These are phyloP conservation scores for Dictyostelium citrinum DNA, from an alignment of 78 protist species.

Conservation along the genomic window DNA sequence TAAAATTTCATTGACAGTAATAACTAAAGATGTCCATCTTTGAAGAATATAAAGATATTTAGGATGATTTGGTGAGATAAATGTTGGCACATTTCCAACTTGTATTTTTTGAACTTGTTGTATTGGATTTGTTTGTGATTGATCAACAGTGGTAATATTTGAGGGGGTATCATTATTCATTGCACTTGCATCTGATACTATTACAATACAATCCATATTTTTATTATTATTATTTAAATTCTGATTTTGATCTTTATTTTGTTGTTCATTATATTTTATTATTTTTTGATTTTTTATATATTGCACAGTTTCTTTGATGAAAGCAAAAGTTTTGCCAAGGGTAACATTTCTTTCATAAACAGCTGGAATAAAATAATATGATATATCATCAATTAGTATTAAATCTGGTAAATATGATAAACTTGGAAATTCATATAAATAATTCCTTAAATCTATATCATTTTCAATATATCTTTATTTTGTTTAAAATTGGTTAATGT, in stretches of 20 bases:
- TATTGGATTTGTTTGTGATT: neutral
- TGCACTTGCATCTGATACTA: neutral
- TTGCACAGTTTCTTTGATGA: constrained; percentile 28
- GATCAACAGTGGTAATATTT: neutral
- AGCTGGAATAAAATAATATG: neutral
- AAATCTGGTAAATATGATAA: constrained; percentile 40
- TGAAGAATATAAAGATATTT: neutral
- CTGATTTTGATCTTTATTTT: neutral
- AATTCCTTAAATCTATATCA: constrained; percentile 20
- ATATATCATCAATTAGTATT: constrained; percentile 49
- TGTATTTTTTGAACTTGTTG: neutral
- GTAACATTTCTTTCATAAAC: neutral
- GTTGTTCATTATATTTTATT: neutral
- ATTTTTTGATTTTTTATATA: constrained; percentile 18
- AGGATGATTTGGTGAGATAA: neutral
- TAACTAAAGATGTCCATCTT: neutral
- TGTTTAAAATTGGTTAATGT: too few species aligned
- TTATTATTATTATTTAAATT: neutral
- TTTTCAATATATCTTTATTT: constrained; percentile 1
- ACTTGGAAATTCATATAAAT: constrained; percentile 42
- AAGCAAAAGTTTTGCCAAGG: constrained; percentile 16
- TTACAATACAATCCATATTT: neutral
- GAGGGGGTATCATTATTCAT: neutral
- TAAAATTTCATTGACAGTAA: constrained; percentile 4
- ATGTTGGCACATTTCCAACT: neutral